phyloP scores from a whole-genome alignment of 805 yeast genomes.

The Yarrowia sp. region DNA sequence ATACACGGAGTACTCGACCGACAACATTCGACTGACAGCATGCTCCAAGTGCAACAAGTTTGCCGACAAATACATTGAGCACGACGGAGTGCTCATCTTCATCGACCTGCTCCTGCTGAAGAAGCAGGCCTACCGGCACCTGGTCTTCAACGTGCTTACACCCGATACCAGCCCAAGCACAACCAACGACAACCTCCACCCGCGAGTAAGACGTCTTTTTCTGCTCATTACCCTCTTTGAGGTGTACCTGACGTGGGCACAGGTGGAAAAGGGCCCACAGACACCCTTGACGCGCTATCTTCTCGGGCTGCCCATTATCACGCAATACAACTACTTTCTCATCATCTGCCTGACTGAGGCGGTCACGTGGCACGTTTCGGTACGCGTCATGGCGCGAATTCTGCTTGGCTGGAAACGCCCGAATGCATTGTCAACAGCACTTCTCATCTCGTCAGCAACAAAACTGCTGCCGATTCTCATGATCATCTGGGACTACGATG shows the following conservation, averaged over 20 bases:
- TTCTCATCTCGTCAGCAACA: conserved; percentile 72
- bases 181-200: conserved; percentile 2
- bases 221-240: conserved; percentile 73
- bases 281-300: conserved; percentile 29
- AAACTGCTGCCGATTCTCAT: conserved; percentile 86
- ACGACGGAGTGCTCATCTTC: conserved; percentile 77
- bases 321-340: conserved; percentile 43
- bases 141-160: conserved; percentile 66
- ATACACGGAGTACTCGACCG: conserved; percentile 69
- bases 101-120: conserved; percentile 80
- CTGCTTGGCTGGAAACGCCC: conserved; percentile 43
- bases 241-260: conserved; percentile 89
- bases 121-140: conserved; percentile 76
- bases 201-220: conserved; percentile 45
- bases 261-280: conserved; percentile 59
- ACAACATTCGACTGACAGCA: conserved; percentile 74
- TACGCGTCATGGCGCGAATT: conserved; percentile 41
- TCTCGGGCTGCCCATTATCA: conserved; percentile 36
- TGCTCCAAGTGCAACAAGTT: conserved; percentile 69
- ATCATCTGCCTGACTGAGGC: conserved; percentile 41
- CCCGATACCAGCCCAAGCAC: conserved; percentile 24
- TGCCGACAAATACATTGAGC: conserved; percentile 90
- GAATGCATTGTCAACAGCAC: conserved; percentile 57
- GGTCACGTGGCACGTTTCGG: conserved; percentile 37
- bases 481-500: conserved; percentile 96